Base-by-base conservation (phyloP, 2,329 filamentous ascomycete genomes). In the Nothomitra cinnamomea region DNA sequence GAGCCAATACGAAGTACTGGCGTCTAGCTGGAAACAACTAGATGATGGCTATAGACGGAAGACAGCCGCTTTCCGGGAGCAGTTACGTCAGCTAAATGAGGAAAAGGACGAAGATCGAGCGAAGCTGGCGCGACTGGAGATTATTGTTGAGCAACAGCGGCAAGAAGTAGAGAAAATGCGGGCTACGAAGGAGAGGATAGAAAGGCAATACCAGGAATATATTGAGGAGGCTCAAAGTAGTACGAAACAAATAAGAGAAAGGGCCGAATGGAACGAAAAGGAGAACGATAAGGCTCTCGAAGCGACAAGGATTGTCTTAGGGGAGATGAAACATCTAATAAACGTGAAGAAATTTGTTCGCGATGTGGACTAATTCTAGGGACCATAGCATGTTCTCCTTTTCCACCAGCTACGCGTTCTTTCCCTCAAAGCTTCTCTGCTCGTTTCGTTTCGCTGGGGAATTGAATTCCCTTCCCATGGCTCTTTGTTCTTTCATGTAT, bases 81-180 rank as follows among this genome's bases (percentile, higher is more conserved):
- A 55, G 21, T 22, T 54, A 7, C 28, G 32, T 13, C 48, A 47
- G 13, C 22, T 55, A 12, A 38, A 52, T 17, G 32, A 15, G 21
- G 53, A 55, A 35, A 28, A 38, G 38, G 43, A 36, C 15, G 50
- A 54, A 45, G 53, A 53, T 19, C 49, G 49, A 43, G 38, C 32
- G 6, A 54, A 53, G 35, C 38, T 55, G 19, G 35, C 54, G n/a
- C 28, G 49, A n/a, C 53, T 55, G 8, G 53, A 55, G 53, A 43
- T 53, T 35, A 50, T 55, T 15, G 41, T 54, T 15, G 53, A 53
- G 24, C 50, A 55, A 25, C 53, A 55, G 49, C 32, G 49, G 13
- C 48, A 52, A 21, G 53, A 54, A 25, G 35, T 54, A 10, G 53
- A 54, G 13, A 54, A 51, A 49, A 38, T 54, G 49, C 21, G 40